Evolutionary conservation across 1,284 basidiomycete genomes (phyloP).

Genomic region (Takashimella koratensis): DNA sequence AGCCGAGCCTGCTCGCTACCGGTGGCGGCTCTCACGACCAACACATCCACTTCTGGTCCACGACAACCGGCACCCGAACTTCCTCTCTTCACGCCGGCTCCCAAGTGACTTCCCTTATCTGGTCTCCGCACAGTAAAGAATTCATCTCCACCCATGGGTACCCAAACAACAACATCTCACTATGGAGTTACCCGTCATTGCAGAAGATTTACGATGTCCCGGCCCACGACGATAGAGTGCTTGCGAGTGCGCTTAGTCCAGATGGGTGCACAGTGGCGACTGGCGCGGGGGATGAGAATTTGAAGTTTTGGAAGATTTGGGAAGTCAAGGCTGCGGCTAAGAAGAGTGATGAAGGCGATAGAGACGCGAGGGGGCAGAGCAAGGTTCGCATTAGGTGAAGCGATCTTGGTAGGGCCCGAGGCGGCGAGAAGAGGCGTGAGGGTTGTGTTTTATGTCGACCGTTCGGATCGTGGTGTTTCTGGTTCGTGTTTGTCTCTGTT

Average conservation of each 20-base stretch:
- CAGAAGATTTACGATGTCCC: conserved; percentile 83
- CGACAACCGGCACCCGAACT: conserved; percentile 79
- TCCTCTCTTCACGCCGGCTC: conserved; percentile 77
- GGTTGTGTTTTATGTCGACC: no score
- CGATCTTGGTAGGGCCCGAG: no score
- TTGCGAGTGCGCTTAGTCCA: conserved; percentile 79
- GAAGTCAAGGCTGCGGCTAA: conserved; percentile 37
- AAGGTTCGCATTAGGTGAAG: conserved; percentile 15
- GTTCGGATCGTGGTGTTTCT: background rate
- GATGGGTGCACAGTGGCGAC: conserved; percentile 86
- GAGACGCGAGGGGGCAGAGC: conserved; percentile 13
- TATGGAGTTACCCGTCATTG: conserved; percentile 57
- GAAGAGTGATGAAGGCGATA: conserved; percentile 23
- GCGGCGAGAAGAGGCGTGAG: no score
- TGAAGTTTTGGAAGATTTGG: conserved; percentile 62
- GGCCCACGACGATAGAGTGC: conserved; percentile 83
- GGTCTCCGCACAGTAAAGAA: conserved; percentile 85
- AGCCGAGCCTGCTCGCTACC: conserved; percentile 81
- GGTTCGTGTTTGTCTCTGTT: no score
- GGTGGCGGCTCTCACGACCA: conserved; percentile 95
- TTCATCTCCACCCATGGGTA: conserved; percentile 90
- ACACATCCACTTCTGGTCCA: conserved; percentile 90
- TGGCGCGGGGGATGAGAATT: conserved; percentile 85
- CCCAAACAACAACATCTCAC: conserved; percentile 59
- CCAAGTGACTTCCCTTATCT: conserved; percentile 90